Conservation (phyloP, 2,329 filamentous ascomycete genomes). For the Colletotrichum falcatum region DNA sequence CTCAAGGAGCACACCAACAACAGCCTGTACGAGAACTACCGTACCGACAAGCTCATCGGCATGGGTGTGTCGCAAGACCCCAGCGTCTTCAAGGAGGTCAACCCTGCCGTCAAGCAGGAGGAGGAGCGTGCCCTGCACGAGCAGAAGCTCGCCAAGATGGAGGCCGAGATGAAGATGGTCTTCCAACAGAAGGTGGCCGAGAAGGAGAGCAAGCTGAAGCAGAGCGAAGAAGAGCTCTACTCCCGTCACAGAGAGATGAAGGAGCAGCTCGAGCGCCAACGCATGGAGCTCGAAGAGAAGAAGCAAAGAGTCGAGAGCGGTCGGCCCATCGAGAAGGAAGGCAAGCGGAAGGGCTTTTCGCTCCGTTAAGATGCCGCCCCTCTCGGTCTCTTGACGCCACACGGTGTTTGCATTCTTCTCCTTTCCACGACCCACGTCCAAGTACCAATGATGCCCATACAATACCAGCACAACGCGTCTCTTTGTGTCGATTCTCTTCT, state of each 20-base stretch:
- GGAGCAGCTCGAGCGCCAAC: constrained; percentile 96
- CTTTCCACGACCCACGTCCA: constrained; percentile 65
- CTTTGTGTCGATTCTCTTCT: constrained; percentile 51
- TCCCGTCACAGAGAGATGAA: constrained; percentile 99
- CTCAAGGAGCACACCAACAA: constrained; percentile 99
- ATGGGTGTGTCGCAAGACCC: constrained; percentile 99
- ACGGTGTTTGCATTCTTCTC: constrained; percentile 36
- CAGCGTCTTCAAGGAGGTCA: constrained; percentile 99
- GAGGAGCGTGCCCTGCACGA: constrained; percentile 98
- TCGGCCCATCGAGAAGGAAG: constrained; percentile 95
- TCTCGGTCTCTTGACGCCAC: constrained; percentile 28
- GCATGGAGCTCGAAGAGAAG: constrained; percentile 97
- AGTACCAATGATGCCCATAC: constrained; percentile 70
- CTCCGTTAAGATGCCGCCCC: constrained; percentile 77
- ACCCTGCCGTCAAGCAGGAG: constrained; percentile 99
- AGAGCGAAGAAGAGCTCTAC: constrained; percentile 99
- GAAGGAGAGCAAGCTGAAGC: constrained; percentile 99
- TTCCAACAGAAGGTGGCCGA: constrained; percentile 99
- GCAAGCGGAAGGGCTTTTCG: constrained; percentile 99
- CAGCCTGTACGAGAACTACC: constrained; percentile 98
- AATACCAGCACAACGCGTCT: constrained; percentile 69
- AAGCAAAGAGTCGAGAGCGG: constrained; percentile 95
- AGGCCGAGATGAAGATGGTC: constrained; percentile 99
- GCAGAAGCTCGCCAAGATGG: constrained; percentile 99
- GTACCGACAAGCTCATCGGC: constrained; percentile 97